A percentile compares a stretch with the other conserved stretches of the same genome.
Conservation (phyloP, 1,284 basidiomycete genomes). For the Puccinia sorghi region DNA sequence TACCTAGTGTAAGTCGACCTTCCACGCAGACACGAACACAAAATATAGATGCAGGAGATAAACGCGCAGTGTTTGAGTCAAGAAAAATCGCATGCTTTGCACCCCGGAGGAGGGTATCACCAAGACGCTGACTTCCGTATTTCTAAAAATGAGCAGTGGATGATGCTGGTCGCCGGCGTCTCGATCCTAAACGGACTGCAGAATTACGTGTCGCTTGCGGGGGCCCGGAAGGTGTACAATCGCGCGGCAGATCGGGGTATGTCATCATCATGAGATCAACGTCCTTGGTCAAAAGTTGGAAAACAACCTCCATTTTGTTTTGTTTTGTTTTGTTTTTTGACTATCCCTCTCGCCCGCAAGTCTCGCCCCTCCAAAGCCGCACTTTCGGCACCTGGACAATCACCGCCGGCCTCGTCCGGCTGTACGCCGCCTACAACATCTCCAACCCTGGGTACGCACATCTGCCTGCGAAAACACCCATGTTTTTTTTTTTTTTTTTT, state of each 20-base stretch:
- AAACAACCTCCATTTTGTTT: too few relatives aligned
- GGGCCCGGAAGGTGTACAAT: constrained; percentile 76
- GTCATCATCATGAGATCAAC: neutral
- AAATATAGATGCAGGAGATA: too few relatives aligned
- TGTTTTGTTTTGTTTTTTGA: neutral
- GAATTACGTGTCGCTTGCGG: constrained; percentile 73
- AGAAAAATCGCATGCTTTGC: too few relatives aligned
- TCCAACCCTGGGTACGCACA: constrained; percentile 70
- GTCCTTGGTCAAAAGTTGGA: too few relatives aligned
- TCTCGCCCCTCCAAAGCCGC: constrained; percentile 77
- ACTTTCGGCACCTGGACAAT: constrained; percentile 88
- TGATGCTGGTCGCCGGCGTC: constrained; percentile 59
- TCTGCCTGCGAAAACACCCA: neutral
- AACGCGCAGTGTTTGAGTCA: too few relatives aligned
- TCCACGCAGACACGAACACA: neutral
- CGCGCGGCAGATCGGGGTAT: constrained; percentile 56
- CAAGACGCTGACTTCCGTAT: neutral
- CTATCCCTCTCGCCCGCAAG: constrained; percentile 60
- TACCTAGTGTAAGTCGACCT: constrained; percentile 31
- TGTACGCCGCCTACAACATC: constrained; percentile 84
- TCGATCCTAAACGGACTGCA: constrained; percentile 82
- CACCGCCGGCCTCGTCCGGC: constrained; percentile 74
- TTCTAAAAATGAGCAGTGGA: neutral
- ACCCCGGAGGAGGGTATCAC: too few relatives aligned
- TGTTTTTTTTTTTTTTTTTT: neutral